Percentiles rank a stretch among this genome's conserved stretches.
Conservation (phyloP, 306 rosid species). For the Gastrolobium bilobum region DNA sequence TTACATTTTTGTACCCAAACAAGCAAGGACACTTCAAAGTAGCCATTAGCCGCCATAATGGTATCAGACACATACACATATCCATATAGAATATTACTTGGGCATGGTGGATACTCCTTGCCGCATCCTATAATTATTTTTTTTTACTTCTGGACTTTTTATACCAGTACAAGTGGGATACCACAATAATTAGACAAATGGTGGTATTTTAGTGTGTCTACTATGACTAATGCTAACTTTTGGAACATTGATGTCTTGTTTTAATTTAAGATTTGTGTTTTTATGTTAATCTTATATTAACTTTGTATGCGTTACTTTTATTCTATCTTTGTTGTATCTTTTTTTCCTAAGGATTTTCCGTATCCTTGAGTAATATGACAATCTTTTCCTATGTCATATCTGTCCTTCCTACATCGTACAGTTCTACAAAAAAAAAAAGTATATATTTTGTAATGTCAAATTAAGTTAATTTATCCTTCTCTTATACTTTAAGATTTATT, state of each 20-base stretch:
- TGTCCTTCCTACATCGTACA: not conserved
- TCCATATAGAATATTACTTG: conserved; percentile 2
- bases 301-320: not conserved
- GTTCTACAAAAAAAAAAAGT: not conserved
- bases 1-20: not conserved
- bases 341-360: not conserved
- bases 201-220: not conserved
- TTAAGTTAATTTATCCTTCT: conserved; percentile 30
- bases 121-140: not conserved
- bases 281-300: conserved; percentile 14
- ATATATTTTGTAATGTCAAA: not conserved
- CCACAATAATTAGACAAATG: not conserved
- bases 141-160: conserved; percentile 1
- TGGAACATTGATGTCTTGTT: not conserved
- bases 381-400: not conserved
- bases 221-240: conserved; percentile 32
- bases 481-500: conserved; percentile 5
- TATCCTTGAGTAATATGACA: not conserved
- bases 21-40: not conserved
- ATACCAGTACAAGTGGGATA: not conserved
- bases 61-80: not conserved
- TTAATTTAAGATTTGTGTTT: conserved; percentile 26
- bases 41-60: not conserved
- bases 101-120: not conserved
- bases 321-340: not conserved